Percentiles rank a stretch among this genome's conserved stretches.
These are phyloP conservation scores for Cercospora zeae-maydis DNA, from an alignment of 2,329 filamentous ascomycete genomes.

Conservation along the genomic window DNA sequence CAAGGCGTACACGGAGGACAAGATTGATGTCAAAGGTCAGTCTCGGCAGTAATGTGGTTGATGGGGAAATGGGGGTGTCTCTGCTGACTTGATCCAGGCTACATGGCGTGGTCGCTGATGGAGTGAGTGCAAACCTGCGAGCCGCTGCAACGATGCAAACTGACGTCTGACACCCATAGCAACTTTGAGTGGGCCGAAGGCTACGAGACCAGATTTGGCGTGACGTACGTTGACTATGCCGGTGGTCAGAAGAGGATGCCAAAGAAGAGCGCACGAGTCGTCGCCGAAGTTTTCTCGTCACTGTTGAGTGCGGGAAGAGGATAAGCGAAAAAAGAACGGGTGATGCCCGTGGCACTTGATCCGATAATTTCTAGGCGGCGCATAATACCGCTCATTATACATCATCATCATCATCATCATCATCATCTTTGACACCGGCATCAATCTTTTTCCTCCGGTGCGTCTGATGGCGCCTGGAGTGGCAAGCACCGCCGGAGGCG, in stretches of 20 bases:
- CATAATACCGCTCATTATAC: slow-evolving; percentile 10
- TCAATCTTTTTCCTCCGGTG: slow-evolving; percentile 4
- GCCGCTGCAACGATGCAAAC: background rate
- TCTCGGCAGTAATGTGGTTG: slow-evolving; percentile 25
- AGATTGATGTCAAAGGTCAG: slow-evolving; percentile 71
- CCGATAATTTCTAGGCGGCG: slow-evolving; percentile 10
- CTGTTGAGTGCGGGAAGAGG: slow-evolving; percentile 1
- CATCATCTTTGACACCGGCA: slow-evolving; percentile 2
- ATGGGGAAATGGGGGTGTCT: background rate
- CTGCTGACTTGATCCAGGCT: slow-evolving; percentile 3
- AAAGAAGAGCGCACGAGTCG: slow-evolving; percentile 75
- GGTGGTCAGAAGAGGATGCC: slow-evolving; percentile 74
- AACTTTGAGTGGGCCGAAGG: slow-evolving; percentile 79
- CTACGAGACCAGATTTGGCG: slow-evolving; percentile 81
- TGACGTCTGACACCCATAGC: slow-evolving; percentile 37
- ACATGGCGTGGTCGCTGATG: slow-evolving; percentile 14
- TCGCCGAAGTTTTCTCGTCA: slow-evolving; percentile 42
- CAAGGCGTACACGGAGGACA: slow-evolving; percentile 65
- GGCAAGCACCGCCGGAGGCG: background rate
- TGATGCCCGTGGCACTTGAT: slow-evolving; percentile 6
- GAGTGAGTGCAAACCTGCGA: slow-evolving; percentile 5
- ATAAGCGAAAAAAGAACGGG: slow-evolving; percentile 4
- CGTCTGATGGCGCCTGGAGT: background rate
- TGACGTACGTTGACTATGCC: slow-evolving; percentile 77
- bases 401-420: background rate